These are phyloP conservation scores for Rhamnella rubrinervis DNA, from an alignment of 331 rosid species.

Conservation along the genomic window DNA sequence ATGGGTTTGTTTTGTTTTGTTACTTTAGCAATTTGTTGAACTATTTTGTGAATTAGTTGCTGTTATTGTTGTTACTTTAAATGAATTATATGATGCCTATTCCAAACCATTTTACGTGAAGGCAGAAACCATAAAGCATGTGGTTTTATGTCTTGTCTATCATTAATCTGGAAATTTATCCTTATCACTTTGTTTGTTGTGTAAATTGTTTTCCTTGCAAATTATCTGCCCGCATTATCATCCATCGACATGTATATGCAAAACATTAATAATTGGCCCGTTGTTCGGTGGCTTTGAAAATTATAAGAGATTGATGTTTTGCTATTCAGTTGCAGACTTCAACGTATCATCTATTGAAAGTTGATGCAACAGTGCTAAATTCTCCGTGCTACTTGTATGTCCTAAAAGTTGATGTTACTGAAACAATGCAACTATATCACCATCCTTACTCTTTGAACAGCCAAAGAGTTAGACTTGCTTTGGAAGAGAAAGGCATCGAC, in stretches of 20 bases:
- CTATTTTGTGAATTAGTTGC: no score
- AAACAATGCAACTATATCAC: constrained; percentile 87
- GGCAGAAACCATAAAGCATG: background rate
- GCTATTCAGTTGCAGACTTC: constrained; percentile 41
- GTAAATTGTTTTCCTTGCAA: no score
- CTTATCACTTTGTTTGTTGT: background rate
- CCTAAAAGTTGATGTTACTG: constrained; percentile 24
- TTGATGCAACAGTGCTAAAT: constrained; percentile 11
- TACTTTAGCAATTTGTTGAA: no score
- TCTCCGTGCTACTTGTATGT: constrained; percentile 22
- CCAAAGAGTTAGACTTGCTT: constrained; percentile 87
- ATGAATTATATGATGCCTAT: background rate
- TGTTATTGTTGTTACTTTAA: no score
- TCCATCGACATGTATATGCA: no score
- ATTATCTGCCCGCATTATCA: no score
- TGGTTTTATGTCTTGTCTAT: background rate
- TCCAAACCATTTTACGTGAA: background rate
- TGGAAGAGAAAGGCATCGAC: constrained; percentile 86
- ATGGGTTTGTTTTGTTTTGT: no score
- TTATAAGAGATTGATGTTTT: constrained; percentile 5
- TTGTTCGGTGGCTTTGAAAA: constrained; percentile 1
- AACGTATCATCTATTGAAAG: constrained; percentile 9
- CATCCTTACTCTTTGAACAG: constrained; percentile 87
- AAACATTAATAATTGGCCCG: background rate
- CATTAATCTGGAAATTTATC: background rate